Conservation (phyloP, 1,284 basidiomycete genomes). For the Malassezia sympodialis region DNA sequence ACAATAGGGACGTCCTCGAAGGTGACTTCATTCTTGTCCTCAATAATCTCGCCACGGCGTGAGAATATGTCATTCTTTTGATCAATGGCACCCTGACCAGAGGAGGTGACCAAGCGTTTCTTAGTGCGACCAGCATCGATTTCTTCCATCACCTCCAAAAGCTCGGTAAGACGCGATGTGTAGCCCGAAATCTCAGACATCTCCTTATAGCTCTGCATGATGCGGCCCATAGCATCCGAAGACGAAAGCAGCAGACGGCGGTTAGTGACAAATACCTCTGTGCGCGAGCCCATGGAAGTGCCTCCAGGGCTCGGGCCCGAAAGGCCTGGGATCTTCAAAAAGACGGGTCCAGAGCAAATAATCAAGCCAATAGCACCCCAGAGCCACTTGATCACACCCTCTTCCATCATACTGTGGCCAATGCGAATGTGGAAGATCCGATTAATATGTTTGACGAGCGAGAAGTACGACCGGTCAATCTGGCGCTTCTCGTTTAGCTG, state of each 20-base stretch:
- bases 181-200: constrained; percentile 90
- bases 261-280: constrained; percentile 71
- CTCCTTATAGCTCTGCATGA: constrained; percentile 90
- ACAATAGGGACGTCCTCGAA: constrained; percentile 91
- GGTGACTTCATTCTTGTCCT: constrained; percentile 58
- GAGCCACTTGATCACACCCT: constrained; percentile 88
- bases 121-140: constrained; percentile 74
- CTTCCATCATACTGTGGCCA: constrained; percentile 70
- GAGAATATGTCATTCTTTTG: constrained; percentile 61
- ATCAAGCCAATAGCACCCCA: constrained; percentile 90
- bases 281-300: constrained; percentile 42
- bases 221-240: constrained; percentile 56
- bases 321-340: constrained; percentile 70
- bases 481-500: constrained; percentile 84
- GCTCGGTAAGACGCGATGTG: constrained; percentile 75
- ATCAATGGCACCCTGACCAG: constrained; percentile 64
- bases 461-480: constrained; percentile 80
- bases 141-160: constrained; percentile 85
- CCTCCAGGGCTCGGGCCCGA: constrained; percentile 11
- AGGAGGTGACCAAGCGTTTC: constrained; percentile 68
- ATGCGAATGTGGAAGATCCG: constrained; percentile 69
- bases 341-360: constrained; percentile 87
- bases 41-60: constrained; percentile 61
- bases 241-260: constrained; percentile 67
- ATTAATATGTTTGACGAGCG: constrained; percentile 77